Base-by-base conservation (phyloP, 1,139 yeast species). In the Geotrichum restrictum region DNA sequence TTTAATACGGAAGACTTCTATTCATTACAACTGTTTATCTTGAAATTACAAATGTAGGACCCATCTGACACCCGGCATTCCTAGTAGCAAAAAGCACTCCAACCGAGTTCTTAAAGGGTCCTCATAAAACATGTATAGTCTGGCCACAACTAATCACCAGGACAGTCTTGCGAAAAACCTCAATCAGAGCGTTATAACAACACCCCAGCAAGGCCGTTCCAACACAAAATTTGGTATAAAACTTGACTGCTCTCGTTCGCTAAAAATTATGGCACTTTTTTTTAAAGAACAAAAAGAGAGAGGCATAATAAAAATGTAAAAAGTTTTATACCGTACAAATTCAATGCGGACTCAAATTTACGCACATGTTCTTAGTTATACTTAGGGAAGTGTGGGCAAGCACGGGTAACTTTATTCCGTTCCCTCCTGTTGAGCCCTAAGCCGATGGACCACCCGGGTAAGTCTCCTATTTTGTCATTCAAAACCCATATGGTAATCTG, bases 51-150 rank as follows among this genome's bases (percentile, higher is more conserved):
- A 51, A 72, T 78, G 74, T 78, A 56, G 73, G 70, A 68, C 71
- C 69, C 72, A 75, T 76, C 83, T 79, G 83, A 79, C 83, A 78
- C 83, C 74, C 80, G 65, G 68, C 74, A 69, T 67, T 77, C 81
- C 69, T 62, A 60, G 64, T 52, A 49, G 53, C 54, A 48, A 59
- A 58, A 52, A 62, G 19, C 33, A 31, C 68, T 76, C 81, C 81
- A 72, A 74, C 69, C 71, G 79, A 74, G 82, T 78, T 79, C 83
- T 79, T 79, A 77, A 69, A 70, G 69, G 73, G 69, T 67, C 73
- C 29, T 24, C 29, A 24, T 24, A 24, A 24, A 24, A 24, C 29
- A 66, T 11, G 24, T 65, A 50, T 13, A 48, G 52, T 69, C 34
- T 57, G 21, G 19, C 27, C 40, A 32, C 29, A 67, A 57, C 49